Conservation (phyloP, 345 rosid species). For the Kernera saxatilis region DNA sequence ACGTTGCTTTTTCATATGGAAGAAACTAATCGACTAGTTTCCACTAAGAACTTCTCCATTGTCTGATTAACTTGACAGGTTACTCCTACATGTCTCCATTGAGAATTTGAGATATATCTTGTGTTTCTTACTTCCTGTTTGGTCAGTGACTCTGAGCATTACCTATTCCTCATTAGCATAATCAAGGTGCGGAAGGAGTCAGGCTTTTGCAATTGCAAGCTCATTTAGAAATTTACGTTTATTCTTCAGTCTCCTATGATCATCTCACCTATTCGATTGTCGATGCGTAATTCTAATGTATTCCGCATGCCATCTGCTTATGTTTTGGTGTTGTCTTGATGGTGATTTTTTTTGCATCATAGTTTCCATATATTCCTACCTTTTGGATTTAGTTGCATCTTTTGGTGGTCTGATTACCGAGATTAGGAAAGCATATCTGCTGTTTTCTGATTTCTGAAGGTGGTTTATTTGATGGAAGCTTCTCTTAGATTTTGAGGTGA, state of each 20-base stretch:
- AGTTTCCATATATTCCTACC: neutral
- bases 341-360: neutral
- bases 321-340: neutral
- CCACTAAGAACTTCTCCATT: neutral
- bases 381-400: neutral
- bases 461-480: neutral
- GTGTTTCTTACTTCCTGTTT: neutral
- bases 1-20: neutral
- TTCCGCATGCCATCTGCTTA: neutral
- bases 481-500: neutral
- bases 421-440: neutral
- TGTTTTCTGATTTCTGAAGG: neutral
- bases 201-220: neutral
- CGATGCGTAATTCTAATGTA: neutral
- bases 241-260: neutral
- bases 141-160: neutral
- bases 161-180: neutral
- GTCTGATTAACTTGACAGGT: neutral
- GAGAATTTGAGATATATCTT: neutral
- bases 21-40: neutral
- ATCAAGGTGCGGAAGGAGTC: neutral
- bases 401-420: neutral
- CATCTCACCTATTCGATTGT: neutral
- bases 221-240: neutral
- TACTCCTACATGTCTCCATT: neutral